phyloP scores from a whole-genome alignment of 2,329 filamentous ascomycete species.

The Diaporthe helianthi region DNA sequence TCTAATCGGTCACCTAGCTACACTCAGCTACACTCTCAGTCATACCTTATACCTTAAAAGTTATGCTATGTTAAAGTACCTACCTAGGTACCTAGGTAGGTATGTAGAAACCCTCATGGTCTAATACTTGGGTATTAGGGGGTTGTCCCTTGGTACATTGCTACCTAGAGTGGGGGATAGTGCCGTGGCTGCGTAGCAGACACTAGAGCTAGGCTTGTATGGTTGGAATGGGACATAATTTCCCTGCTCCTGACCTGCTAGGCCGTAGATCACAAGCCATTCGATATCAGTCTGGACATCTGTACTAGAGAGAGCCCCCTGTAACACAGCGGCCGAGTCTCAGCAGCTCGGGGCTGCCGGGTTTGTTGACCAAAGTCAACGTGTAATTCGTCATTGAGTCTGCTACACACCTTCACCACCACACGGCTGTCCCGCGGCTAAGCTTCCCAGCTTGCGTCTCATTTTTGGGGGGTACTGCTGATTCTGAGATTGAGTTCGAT shows the following conservation, averaged over 20 bases:
- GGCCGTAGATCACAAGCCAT: not conserved
- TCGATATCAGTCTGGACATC: not conserved
- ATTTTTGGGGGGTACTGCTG: not conserved
- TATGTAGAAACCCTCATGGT: no score
- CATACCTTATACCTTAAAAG: no score
- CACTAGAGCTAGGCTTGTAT: no score
- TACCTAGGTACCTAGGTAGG: no score
- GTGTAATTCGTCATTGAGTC: not conserved
- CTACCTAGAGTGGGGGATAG: no score
- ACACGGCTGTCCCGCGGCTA: not conserved
- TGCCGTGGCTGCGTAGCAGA: no score
- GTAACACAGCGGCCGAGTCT: conserved; percentile 17
- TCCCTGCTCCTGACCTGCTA: not conserved
- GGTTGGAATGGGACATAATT: not conserved
- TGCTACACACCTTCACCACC: not conserved
- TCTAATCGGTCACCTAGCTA: not conserved
- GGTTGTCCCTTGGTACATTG: no score
- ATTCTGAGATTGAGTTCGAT: not conserved
- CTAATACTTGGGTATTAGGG: no score
- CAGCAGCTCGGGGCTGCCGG: conserved; percentile 16
- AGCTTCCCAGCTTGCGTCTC: not conserved
- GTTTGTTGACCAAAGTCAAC: not conserved
- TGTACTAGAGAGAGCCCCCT: no score
- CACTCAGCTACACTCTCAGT: not conserved
- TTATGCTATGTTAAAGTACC: no score